These are phyloP conservation scores for Fusarium nematophilum DNA, from an alignment of 2,329 filamentous ascomycete genomes.

Conservation along the genomic window DNA sequence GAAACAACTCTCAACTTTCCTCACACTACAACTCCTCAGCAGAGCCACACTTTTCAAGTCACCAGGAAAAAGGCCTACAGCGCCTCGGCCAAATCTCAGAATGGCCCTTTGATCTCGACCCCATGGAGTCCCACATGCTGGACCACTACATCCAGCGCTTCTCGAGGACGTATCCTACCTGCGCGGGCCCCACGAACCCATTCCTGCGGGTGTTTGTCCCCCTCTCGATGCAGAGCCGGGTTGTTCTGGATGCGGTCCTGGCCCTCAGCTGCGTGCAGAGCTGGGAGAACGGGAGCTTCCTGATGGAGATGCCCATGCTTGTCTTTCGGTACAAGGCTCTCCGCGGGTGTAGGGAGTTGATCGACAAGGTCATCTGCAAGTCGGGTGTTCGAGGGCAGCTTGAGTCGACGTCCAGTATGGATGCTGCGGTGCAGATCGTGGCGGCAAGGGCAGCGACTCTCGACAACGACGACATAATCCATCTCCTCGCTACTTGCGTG, in stretches of 20 bases:
- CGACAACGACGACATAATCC: not conserved
- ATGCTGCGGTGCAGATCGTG: not conserved
- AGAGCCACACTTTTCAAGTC: not conserved
- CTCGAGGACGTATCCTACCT: slow-evolving; percentile 30
- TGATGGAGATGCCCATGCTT: slow-evolving; percentile 17
- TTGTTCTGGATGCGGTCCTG: slow-evolving; percentile 26
- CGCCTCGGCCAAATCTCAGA: slow-evolving; percentile 1
- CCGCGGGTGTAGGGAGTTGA: slow-evolving; percentile 15
- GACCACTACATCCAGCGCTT: slow-evolving; percentile 34
- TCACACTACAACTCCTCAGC: not conserved
- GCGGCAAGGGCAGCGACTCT: not conserved
- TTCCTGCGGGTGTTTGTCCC: slow-evolving; percentile 31
- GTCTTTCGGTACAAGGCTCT: slow-evolving; percentile 25
- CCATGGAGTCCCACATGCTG: slow-evolving; percentile 22
- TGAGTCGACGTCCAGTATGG: not conserved
- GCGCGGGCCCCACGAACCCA: slow-evolving; percentile 26
- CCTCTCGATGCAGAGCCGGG: slow-evolving; percentile 28
- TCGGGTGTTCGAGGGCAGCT: not conserved
- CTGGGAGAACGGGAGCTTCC: slow-evolving; percentile 31
- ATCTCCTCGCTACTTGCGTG: slow-evolving; percentile 27
- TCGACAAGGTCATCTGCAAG: not conserved
- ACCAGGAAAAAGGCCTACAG: not conserved
- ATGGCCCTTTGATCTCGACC: slow-evolving; percentile 27
- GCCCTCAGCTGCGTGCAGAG: slow-evolving; percentile 26
- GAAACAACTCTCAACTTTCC: not conserved